Percentiles rank a stretch among this genome's conserved stretches.
phyloP scores from a whole-genome alignment of 805 yeast genomes.

The Wickerhamomyces subpelliculosus region DNA sequence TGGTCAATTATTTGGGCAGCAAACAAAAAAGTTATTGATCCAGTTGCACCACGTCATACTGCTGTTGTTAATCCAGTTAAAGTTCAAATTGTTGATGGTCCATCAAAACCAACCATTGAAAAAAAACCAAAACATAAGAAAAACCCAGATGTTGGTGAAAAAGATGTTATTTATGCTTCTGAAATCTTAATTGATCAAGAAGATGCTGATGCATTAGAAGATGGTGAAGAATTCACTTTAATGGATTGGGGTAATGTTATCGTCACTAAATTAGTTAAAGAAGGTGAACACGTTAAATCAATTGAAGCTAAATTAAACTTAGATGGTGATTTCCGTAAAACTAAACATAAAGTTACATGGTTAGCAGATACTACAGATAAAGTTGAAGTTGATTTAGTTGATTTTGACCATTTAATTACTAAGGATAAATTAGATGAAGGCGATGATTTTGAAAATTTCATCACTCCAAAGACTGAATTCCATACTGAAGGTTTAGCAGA shows the following conservation, averaged over 20 bases:
- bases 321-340: constrained; percentile 96
- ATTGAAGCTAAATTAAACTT: constrained; percentile 76
- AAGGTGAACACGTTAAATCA: constrained; percentile 49
- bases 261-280: constrained; percentile 60
- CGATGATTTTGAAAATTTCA: constrained; percentile 86
- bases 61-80: constrained; percentile 74
- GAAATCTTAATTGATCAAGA: constrained; percentile 76
- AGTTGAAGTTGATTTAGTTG: constrained; percentile 71
- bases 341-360: constrained; percentile 94
- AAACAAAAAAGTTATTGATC: constrained; percentile 95
- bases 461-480: constrained; percentile 85
- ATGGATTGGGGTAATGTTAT: constrained; percentile 99
- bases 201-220: constrained; percentile 69
- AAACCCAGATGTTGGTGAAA: constrained; percentile 83
- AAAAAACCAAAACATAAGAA: constrained; percentile 90
- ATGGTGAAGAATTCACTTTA: constrained; percentile 89
- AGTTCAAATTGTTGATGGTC: constrained; percentile 63
- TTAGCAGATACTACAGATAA: constrained; percentile 74
- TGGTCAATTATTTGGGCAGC: constrained; percentile 98
- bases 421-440: constrained; percentile 94
- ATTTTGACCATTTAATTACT: constrained; percentile 90
- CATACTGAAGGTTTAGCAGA: constrained; percentile 74
- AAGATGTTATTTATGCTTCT: constrained; percentile 63
- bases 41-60: constrained; percentile 92
- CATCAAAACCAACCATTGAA: constrained; percentile 55